Conservation (phyloP, 345 rosid genomes). For the Gossypium mustelinum region DNA sequence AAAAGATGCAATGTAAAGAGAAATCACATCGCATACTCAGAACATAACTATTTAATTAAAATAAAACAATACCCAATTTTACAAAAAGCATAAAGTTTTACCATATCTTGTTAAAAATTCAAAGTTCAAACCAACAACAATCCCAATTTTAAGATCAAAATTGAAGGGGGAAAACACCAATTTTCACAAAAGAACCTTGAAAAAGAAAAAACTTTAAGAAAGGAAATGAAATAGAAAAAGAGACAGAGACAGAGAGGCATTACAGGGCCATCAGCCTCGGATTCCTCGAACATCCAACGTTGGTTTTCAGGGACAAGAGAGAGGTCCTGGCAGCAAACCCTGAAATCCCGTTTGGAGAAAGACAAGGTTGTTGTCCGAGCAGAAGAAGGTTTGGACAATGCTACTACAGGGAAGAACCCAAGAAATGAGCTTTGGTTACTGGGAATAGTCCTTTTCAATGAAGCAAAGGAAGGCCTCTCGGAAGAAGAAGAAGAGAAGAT, state of each 20-base stretch:
- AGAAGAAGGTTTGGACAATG: constrained; percentile 29
- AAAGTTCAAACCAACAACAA: background rate
- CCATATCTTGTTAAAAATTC: background rate
- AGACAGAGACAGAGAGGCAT: background rate
- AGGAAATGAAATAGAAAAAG: background rate
- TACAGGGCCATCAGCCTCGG: constrained; percentile 66
- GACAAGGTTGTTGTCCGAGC: constrained; percentile 14
- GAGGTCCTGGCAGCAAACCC: constrained; percentile 42
- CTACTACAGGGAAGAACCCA: constrained; percentile 30
- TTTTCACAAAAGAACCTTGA: background rate
- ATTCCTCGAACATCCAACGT: constrained; percentile 73
- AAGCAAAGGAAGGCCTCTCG: constrained; percentile 14
- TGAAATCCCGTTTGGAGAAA: constrained; percentile 29
- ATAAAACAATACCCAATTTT: background rate
- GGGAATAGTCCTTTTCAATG: constrained; percentile 12
- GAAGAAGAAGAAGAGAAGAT: constrained; percentile 25
- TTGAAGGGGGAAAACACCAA: background rate
- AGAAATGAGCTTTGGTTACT: constrained; percentile 29
- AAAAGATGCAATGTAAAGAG: background rate
- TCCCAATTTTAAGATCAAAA: background rate
- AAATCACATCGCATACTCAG: background rate
- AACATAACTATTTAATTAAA: background rate
- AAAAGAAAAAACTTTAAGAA: background rate
- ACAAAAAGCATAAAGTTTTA: background rate
- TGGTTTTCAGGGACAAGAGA: constrained; percentile 53